Conservation (phyloP, 495 filamentous ascomycete species). For the Penicillium parvum region DNA sequence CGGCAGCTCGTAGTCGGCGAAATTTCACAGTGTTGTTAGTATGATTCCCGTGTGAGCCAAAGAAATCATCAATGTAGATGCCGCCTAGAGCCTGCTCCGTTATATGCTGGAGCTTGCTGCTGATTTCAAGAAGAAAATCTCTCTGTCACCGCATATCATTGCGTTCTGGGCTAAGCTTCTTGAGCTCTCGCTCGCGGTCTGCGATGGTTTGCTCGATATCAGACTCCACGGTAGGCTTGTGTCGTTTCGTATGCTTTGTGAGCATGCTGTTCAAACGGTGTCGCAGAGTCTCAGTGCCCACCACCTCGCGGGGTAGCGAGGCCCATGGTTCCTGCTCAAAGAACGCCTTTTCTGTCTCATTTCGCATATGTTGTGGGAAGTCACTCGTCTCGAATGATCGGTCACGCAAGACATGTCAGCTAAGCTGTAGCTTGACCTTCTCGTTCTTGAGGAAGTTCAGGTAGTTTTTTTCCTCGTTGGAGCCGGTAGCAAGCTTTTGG, state of each 20-base stretch:
- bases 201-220: too few relatives aligned
- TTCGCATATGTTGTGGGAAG: constrained; percentile 20
- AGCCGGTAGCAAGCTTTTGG: constrained; percentile 25
- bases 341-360: constrained; percentile 28
- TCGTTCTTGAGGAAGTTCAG: constrained; percentile 55
- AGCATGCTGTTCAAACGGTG: constrained; percentile 39
- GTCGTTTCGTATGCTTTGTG: constrained; percentile 36
- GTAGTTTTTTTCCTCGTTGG: constrained; percentile 40
- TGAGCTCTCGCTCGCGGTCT: constrained; percentile 37
- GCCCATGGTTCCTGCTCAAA: constrained; percentile 37
- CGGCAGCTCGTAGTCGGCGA: constrained; percentile 54
- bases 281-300: constrained; percentile 38
- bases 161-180: too few relatives aligned
- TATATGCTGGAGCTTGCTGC: constrained; percentile 47
- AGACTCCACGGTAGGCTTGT: constrained; percentile 34
- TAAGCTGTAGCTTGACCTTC: constrained; percentile 57
- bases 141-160: too few relatives aligned
- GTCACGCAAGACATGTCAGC: constrained; percentile 68
- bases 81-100: constrained; percentile 51
- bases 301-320: constrained; percentile 12
- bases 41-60: constrained; percentile 31
- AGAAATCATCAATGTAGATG: constrained; percentile 53
- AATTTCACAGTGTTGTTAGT: background rate
- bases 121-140: constrained; percentile 48
- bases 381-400: constrained; percentile 40